Conservation (phyloP, 495 filamentous ascomycete genomes). For the Xylaria bambusicola region DNA sequence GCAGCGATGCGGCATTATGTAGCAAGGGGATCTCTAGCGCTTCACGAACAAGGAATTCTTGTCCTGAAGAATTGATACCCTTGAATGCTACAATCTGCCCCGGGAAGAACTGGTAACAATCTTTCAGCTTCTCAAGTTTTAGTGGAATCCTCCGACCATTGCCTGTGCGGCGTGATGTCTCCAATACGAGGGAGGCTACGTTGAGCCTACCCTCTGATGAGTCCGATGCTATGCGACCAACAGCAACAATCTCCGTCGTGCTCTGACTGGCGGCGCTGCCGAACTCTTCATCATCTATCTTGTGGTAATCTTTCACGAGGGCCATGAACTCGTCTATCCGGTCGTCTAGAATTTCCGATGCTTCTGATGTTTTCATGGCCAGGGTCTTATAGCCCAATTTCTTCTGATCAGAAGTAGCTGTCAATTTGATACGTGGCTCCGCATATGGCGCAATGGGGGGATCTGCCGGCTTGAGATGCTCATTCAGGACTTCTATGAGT, state of each 20-base stretch:
- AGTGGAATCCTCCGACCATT: slow-evolving; percentile 79
- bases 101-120: slow-evolving; percentile 81
- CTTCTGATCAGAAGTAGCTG: slow-evolving; percentile 78
- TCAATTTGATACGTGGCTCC: slow-evolving; percentile 78
- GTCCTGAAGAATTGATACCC: slow-evolving; percentile 84
- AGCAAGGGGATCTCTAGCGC: slow-evolving; percentile 73
- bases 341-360: slow-evolving; percentile 90
- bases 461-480: slow-evolving; percentile 67
- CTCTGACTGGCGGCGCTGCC: slow-evolving; percentile 83
- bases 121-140: slow-evolving; percentile 66
- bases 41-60: slow-evolving; percentile 78
- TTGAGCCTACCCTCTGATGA: slow-evolving; percentile 81
- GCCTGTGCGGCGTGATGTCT: slow-evolving; percentile 83
- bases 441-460: slow-evolving; percentile 69
- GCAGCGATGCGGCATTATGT: slow-evolving; percentile 64
- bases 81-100: slow-evolving; percentile 88
- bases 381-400: slow-evolving; percentile 90
- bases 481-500: slow-evolving; percentile 77
- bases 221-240: slow-evolving; percentile 90
- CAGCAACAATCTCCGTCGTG: slow-evolving; percentile 82
- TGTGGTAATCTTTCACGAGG: slow-evolving; percentile 71
- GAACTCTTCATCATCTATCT: slow-evolving; percentile 77
- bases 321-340: slow-evolving; percentile 85
- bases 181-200: slow-evolving; percentile 77
- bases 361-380: slow-evolving; percentile 89